phyloP scores from a whole-genome alignment of 2,329 filamentous ascomycete genomes.

The Thielaviopsis populi region DNA sequence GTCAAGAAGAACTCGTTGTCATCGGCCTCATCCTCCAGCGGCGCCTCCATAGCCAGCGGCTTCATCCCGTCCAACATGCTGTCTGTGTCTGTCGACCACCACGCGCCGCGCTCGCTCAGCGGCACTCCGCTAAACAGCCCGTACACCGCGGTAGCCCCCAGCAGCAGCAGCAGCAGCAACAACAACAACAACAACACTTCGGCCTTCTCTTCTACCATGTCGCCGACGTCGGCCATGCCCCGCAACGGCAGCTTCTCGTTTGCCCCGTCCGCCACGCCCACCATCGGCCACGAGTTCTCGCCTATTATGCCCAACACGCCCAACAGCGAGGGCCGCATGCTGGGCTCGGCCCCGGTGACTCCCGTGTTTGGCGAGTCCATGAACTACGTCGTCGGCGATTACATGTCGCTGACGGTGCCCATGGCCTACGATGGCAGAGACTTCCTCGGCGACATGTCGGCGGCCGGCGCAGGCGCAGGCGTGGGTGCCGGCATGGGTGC shows the following conservation, averaged over 20 bases:
- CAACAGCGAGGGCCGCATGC: not conserved
- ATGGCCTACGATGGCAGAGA: not conserved
- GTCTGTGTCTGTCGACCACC: not conserved
- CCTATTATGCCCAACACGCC: not conserved
- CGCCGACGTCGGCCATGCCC: not conserved
- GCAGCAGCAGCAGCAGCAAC: not conserved
- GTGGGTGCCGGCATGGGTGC: not conserved
- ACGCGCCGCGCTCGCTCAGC: not conserved
- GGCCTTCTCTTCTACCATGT: not conserved
- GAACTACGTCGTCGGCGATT: not conserved
- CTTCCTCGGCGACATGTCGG: not conserved
- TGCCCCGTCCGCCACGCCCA: not conserved
- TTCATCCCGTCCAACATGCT: not conserved
- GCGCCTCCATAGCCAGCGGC: not conserved
- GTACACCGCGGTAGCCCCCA: not conserved
- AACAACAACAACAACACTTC: not conserved
- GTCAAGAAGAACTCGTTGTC: slow-evolving; percentile 1
- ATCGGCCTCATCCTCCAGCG: not conserved
- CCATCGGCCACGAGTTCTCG: not conserved
- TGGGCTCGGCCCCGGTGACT: not conserved
- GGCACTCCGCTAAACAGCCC: not conserved
- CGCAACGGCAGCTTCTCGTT: not conserved
- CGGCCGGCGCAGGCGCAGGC: not conserved
- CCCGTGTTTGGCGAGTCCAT: not conserved
- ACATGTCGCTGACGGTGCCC: not conserved